A percentile compares a stretch with the other conserved stretches of the same genome.
These are phyloP conservation scores for Fusarium citri DNA, from an alignment of 2,329 filamentous ascomycete species.

Conservation along the genomic window DNA sequence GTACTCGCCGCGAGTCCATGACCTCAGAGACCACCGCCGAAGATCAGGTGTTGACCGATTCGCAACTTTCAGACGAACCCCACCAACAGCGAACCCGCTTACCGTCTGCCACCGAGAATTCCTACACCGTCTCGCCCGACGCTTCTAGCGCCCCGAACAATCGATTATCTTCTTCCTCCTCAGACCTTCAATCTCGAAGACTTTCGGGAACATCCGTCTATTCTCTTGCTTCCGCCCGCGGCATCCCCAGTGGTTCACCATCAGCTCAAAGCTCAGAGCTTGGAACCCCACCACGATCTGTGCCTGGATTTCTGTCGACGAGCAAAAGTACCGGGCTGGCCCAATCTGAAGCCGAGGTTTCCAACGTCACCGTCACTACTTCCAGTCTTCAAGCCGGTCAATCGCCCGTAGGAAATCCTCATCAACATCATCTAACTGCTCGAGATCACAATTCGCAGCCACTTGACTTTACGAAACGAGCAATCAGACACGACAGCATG, in stretches of 20 bases:
- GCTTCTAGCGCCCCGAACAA: constrained; percentile 56
- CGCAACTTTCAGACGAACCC: constrained; percentile 59
- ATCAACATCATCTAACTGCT: constrained; percentile 59
- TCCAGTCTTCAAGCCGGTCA: constrained; percentile 57
- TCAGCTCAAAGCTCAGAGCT: constrained; percentile 67
- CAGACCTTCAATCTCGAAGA: constrained; percentile 69
- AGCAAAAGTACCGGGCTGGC: constrained; percentile 55
- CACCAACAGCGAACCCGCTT: constrained; percentile 59
- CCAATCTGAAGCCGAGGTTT: constrained; percentile 63
- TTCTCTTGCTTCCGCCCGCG: constrained; percentile 72
- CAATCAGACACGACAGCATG: constrained; percentile 52
- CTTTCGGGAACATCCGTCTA: constrained; percentile 80
- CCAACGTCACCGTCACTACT: constrained; percentile 66
- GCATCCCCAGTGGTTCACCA: constrained; percentile 60
- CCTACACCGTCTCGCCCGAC: constrained; percentile 59
- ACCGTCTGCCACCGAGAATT: constrained; percentile 44
- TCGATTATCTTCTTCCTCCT: constrained; percentile 59
- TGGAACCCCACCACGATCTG: constrained; percentile 55
- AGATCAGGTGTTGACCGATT: constrained; percentile 51
- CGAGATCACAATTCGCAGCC: constrained; percentile 56
- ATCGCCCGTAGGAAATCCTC: constrained; percentile 52
- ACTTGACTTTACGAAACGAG: constrained; percentile 61
- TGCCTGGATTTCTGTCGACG: constrained; percentile 61
- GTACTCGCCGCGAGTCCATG: constrained; percentile 58
- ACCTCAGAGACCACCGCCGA: constrained; percentile 57